Percentiles rank a stretch among this genome's conserved stretches.
These are phyloP conservation scores for Saturnispora sanitii DNA, from an alignment of 805 yeast species.

Conservation along the genomic window DNA sequence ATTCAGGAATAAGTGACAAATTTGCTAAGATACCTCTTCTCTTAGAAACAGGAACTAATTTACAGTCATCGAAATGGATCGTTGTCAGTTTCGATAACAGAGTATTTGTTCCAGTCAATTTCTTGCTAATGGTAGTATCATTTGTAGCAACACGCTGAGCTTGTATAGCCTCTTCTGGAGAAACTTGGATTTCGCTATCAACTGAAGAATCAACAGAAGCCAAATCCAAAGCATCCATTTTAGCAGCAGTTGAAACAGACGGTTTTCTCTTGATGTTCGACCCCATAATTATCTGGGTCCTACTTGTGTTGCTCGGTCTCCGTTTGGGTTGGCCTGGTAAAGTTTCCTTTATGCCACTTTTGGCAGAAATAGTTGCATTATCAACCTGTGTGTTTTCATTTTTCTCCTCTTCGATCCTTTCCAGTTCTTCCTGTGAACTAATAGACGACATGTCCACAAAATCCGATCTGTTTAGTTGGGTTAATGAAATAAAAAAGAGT, in stretches of 20 bases:
- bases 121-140: background rate
- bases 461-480: too few relatives aligned
- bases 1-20: slow-evolving; percentile 55
- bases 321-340: background rate
- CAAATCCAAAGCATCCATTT: background rate
- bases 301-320: slow-evolving; percentile 2
- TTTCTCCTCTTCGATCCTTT: too few relatives aligned
- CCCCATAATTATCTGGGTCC: slow-evolving; percentile 2
- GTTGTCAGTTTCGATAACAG: slow-evolving; percentile 14
- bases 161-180: background rate
- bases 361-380: background rate
- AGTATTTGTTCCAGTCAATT: slow-evolving; percentile 8
- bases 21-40: slow-evolving; percentile 52
- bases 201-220: slow-evolving; percentile 1
- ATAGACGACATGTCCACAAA: background rate
- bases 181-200: background rate
- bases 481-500: background rate
- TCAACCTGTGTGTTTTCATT: background rate
- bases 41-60: slow-evolving; percentile 29
- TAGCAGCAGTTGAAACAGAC: background rate
- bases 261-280: background rate
- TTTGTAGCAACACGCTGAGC: background rate
- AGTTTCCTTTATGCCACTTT: background rate
- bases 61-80: slow-evolving; percentile 19
- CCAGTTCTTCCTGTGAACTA: background rate